A percentile compares a stretch with the other conserved stretches of the same genome.
These are phyloP conservation scores for Zymoseptoria pseudotritici DNA, from an alignment of 2,329 filamentous ascomycete genomes.

Conservation along the genomic window DNA sequence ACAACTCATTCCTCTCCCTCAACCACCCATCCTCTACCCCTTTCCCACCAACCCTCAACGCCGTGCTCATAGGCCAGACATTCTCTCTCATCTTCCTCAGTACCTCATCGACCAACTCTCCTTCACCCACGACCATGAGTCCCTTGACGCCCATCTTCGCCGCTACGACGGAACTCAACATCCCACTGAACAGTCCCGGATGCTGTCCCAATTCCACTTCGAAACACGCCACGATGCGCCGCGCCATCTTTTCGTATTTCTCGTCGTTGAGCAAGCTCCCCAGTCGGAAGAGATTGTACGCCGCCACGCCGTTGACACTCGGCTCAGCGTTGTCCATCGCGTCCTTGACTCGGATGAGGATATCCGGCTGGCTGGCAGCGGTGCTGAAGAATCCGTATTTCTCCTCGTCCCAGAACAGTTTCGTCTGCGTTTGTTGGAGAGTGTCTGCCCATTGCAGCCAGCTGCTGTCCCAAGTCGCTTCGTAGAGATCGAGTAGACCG, in stretches of 20 bases:
- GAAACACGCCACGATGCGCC: conserved; percentile 73
- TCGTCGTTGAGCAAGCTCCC: conserved; percentile 61
- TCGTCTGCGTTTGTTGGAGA: conserved; percentile 69
- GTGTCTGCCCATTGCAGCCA: conserved; percentile 75
- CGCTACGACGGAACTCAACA: conserved; percentile 69
- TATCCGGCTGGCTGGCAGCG: conserved; percentile 53
- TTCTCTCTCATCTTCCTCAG: conserved; percentile 34
- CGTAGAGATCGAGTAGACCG: conserved; percentile 76
- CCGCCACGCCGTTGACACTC: conserved; percentile 81
- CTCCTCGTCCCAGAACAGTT: conserved; percentile 65
- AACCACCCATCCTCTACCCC: conserved; percentile 41
- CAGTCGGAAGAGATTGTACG: conserved; percentile 78
- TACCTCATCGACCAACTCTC: conserved; percentile 34
- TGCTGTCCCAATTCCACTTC: conserved; percentile 88
- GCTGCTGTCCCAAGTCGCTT: conserved; percentile 67
- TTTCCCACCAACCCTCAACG: conserved; percentile 32
- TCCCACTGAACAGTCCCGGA: conserved; percentile 79
- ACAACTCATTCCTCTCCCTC: conserved; percentile 41
- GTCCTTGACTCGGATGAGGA: conserved; percentile 82
- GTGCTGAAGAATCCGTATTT: conserved; percentile 65
- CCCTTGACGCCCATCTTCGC: conserved; percentile 62
- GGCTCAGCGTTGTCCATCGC: conserved; percentile 91
- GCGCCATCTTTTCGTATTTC: conserved; percentile 56
- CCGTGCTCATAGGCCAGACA: conserved; percentile 31
- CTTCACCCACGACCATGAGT: conserved; percentile 49